Base-by-base conservation (phyloP, 306 rosid genomes). In the Quercus cerris region DNA sequence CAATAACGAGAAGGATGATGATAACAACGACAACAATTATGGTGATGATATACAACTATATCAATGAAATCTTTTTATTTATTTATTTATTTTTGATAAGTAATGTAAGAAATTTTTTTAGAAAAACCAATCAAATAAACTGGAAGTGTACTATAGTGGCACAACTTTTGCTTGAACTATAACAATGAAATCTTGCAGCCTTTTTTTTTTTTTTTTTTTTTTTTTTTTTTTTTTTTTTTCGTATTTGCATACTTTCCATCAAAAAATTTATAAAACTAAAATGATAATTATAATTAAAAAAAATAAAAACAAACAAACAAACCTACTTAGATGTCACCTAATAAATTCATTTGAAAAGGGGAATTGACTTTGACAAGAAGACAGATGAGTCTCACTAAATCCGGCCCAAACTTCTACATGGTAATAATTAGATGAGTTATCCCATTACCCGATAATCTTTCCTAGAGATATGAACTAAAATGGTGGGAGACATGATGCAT, bases 1-100 rank as follows among this genome's bases (percentile, higher is more conserved):
- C 46, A 58, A 80, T 49, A 82, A 84, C 76, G 85, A 84, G 73
- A 84, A 31, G 41, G 11, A 22, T 55, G n/a, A 25, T 74, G 62
- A 74, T 25, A 14, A 52, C 30, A 22, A 68, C 30, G 19, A 52
- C 44, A 15, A 46, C 33, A 2, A 56, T 56, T 25, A 67, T 10
- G 8, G 20, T 19, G 54, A 49, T 13, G 17, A 49, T 35, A 18
- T 17, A 67, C 46, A 18, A 35, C 52, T 31, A 31, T 14, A 15
- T 4, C 33, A 63, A 27, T 63, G 20, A 27, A 63, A 63, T 63
- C 8, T 38, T 7, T 7, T 1, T 27, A 0, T 25, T 31, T 33
- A n/a, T n/a, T n/a, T n/a, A n/a, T 31, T 5, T 6, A 0, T 38
- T 38, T 38, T 38, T 1, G 10, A 0, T 38, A 38, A 38, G 46